These are phyloP conservation scores for Kwoniella sp. DNA, from an alignment of 768 basidiomycete genomes.

Conservation along the genomic window DNA sequence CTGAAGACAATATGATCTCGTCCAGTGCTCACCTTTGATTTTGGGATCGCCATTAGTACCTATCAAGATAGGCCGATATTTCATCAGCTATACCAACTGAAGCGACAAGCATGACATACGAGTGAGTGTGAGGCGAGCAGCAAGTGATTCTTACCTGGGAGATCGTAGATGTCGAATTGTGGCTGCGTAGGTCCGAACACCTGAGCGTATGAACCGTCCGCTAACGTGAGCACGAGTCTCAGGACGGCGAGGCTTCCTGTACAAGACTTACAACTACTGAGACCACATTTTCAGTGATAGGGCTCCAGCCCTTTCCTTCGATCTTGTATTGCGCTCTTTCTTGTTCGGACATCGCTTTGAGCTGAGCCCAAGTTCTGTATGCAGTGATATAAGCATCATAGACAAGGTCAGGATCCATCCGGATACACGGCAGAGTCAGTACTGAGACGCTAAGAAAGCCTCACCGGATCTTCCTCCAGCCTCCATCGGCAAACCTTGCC, in stretches of 20 bases:
- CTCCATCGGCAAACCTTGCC: constrained; percentile 18
- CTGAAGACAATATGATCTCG: too few relatives aligned
- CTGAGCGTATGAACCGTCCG: constrained; percentile 5
- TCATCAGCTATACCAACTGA: too few relatives aligned
- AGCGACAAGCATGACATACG: too few relatives aligned
- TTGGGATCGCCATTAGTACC: constrained; percentile 2
- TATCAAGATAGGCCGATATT: background rate
- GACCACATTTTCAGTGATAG: constrained; percentile 26
- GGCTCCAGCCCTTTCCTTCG: background rate
- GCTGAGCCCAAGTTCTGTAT: constrained; percentile 17
- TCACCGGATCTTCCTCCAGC: constrained; percentile 10
- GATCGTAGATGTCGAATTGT: constrained; percentile 33
- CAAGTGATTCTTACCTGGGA: constrained; percentile 37
- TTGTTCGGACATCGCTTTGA: constrained; percentile 5
- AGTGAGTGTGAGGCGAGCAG: too few relatives aligned
- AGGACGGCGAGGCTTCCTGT: too few relatives aligned
- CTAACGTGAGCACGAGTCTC: too few relatives aligned
- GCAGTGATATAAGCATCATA: background rate
- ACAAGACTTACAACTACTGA: constrained; percentile 21
- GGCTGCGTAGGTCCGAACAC: constrained; percentile 16
- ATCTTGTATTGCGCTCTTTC: background rate
- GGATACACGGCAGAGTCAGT: background rate
- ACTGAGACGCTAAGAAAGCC: background rate
- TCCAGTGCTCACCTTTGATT: constrained; percentile 4
- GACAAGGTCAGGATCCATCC: background rate